Conservation (phyloP, 1,284 basidiomycete genomes). For the Singerocomus inundabilis region DNA sequence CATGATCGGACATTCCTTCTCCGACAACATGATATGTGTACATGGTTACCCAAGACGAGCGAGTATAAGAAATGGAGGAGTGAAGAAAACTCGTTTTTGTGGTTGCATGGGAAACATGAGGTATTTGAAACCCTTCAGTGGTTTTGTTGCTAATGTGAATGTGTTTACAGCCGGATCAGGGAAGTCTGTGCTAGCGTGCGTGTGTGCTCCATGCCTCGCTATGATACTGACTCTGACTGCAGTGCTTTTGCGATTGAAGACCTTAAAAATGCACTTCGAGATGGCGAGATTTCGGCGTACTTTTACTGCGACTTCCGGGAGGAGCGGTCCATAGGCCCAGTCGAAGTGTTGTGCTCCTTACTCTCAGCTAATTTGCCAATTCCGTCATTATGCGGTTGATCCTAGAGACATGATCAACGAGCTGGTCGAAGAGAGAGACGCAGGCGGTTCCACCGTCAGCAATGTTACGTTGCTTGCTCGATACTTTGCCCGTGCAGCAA, state of each 20-base stretch:
- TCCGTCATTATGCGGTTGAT: background rate
- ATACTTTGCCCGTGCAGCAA: background rate
- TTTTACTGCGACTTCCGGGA: conserved; percentile 16
- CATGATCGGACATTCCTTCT: no score
- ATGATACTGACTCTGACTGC: background rate
- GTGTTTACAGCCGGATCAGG: background rate
- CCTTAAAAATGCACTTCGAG: background rate
- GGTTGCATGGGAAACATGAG: conserved; percentile 9
- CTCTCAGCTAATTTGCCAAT: conserved; percentile 4
- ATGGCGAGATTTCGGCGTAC: background rate
- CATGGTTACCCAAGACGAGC: background rate
- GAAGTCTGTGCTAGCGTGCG: background rate
- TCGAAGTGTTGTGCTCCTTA: conserved; percentile 11
- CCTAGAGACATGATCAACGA: background rate
- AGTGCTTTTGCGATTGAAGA: background rate
- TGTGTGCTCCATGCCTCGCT: background rate
- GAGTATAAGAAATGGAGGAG: background rate
- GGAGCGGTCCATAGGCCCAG: conserved; percentile 1
- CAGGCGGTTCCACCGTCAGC: background rate
- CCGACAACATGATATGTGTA: conserved; percentile 1
- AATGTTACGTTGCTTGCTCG: background rate
- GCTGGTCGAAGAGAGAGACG: background rate
- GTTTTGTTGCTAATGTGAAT: background rate
- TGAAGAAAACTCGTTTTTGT: background rate
- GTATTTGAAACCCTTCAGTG: background rate